These are phyloP conservation scores for Mrakia blollopis DNA, from an alignment of 768 basidiomycete genomes.

Conservation along the genomic window DNA sequence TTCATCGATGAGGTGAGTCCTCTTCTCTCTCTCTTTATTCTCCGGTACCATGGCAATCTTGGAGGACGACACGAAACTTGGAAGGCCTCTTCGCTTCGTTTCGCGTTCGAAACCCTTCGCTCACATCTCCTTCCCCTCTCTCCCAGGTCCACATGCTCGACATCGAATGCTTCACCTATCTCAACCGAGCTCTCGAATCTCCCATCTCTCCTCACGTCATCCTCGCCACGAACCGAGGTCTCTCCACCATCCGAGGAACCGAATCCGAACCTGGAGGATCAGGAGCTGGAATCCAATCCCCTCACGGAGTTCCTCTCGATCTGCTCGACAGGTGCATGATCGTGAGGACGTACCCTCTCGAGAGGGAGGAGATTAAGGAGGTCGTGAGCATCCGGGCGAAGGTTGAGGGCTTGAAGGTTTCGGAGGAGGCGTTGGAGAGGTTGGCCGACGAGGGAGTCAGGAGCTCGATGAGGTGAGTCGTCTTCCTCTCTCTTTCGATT, in stretches of 20 bases:
- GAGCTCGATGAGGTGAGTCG: slow-evolving; percentile 67
- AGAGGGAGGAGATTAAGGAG: slow-evolving; percentile 73
- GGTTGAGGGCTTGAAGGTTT: slow-evolving; percentile 76
- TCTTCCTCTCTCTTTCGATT: slow-evolving; percentile 11
- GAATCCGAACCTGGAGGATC: slow-evolving; percentile 46
- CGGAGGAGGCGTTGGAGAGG: slow-evolving; percentile 68
- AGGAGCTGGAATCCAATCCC: slow-evolving; percentile 68
- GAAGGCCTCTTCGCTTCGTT: too few species aligned
- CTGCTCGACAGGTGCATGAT: slow-evolving; percentile 92
- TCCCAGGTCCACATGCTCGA: slow-evolving; percentile 96
- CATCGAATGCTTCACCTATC: slow-evolving; percentile 98
- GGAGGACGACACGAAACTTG: too few species aligned
- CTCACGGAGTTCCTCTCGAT: slow-evolving; percentile 92
- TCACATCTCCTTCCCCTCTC: not conserved
- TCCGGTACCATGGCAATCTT: too few species aligned
- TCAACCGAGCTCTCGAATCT: slow-evolving; percentile 91
- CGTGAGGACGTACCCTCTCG: slow-evolving; percentile 82
- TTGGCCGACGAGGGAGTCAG: slow-evolving; percentile 76
- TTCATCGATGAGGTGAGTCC: slow-evolving; percentile 91
- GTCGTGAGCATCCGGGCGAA: slow-evolving; percentile 81
- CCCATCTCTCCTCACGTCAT: slow-evolving; percentile 97
- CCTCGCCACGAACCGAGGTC: slow-evolving; percentile 91
- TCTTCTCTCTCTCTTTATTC: not conserved
- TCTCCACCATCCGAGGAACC: slow-evolving; percentile 86
- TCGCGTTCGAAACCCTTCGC: not conserved